Base-by-base conservation (phyloP, 2,329 filamentous ascomycete genomes). In the Ophiostoma ulmi region DNA sequence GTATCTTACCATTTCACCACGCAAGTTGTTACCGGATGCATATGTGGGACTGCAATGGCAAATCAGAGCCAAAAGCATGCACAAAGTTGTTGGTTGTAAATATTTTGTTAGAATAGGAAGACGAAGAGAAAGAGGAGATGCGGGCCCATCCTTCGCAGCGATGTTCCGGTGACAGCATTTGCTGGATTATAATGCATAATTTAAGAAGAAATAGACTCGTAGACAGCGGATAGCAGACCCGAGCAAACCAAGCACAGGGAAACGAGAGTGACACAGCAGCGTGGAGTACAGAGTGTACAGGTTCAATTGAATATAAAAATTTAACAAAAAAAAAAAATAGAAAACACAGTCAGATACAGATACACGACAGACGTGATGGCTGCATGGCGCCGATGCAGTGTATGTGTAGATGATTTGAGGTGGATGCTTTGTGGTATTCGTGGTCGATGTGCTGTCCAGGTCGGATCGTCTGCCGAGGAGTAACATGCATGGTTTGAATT, bases 391-490 rank as follows among this genome's bases (percentile, higher is more conserved):
- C 52, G 52, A 58, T 58, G 52, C 52, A 22, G 52, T 58, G 52
- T 5, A 26, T 13, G 22, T 41, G 39, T 8, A 10, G 10, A 44
- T 17, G 31, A 31, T 31, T 31, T 3, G 31, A 4, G 31, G 31
- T 31, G 31, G 31, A 31, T 31, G 31, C 31, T 31, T 31, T 31
- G 31, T 31, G 31, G 31, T 31, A 31, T 31, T 31, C 31, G 31
- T 31, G 31, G 31, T 31, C 31, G 13, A 17, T 14, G 44, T 20
- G 4, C 48, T 14, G 55, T 14, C 8, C 10, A 61, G 55, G 26
- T 36, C 58, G 58, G 58, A 36, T 64, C 48, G 58, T 36, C 58
- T 64, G 58, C 58, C 58, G 58, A 64, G 26, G 58, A 17, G 58
- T 17, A 31, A 22, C 48, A 17, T 44, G 14, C 11, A 44, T 14